Evolutionary conservation across 345 rosid species (phyloP).

Genomic region (Iberis pinnata): DNA sequence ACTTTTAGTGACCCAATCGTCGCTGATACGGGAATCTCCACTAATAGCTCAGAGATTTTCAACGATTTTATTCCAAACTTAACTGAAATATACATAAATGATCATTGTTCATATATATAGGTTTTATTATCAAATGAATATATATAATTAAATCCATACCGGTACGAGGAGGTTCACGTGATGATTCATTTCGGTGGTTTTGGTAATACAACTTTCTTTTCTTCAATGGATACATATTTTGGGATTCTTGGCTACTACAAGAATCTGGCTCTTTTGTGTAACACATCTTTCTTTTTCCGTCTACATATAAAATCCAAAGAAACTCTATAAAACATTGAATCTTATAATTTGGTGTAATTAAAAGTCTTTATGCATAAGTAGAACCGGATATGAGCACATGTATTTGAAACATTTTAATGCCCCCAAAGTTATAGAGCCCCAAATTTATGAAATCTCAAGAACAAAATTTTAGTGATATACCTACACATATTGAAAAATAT

Average conservation of each 20-base stretch:
- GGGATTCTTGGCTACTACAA: constrained; percentile 29
- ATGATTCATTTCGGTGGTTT: neutral
- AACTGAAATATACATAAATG: neutral
- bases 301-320: constrained; percentile 27
- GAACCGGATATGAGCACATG: too few relatives aligned
- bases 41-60: constrained; percentile 19
- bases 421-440: too few relatives aligned
- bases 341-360: too few relatives aligned
- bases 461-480: too few relatives aligned
- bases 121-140: neutral
- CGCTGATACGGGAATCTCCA: constrained; percentile 20
- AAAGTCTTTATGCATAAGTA: too few relatives aligned
- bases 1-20: constrained; percentile 16
- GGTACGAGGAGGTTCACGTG: neutral
- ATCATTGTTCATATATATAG: too few relatives aligned
- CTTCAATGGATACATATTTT: constrained; percentile 33
- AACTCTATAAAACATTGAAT: too few relatives aligned
- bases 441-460: too few relatives aligned
- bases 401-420: too few relatives aligned
- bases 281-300: constrained; percentile 21
- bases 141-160: too few relatives aligned
- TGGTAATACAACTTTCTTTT: constrained; percentile 33
- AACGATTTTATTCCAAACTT: constrained; percentile 17
- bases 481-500: too few relatives aligned
- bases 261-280: constrained; percentile 10